These are phyloP conservation scores for Fibroporia radiculosa DNA, from an alignment of 768 basidiomycete species.

Conservation along the genomic window DNA sequence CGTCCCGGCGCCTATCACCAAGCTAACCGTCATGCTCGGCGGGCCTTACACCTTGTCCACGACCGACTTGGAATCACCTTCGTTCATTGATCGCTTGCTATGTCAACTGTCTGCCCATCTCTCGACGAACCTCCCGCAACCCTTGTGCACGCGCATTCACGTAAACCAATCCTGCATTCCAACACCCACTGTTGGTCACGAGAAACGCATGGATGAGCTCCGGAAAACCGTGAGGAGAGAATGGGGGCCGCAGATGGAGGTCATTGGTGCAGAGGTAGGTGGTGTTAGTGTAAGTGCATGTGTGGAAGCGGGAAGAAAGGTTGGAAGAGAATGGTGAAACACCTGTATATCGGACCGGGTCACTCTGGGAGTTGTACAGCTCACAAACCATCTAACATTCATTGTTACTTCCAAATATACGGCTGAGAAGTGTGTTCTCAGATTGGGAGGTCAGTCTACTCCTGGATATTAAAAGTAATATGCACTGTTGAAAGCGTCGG, in stretches of 20 bases:
- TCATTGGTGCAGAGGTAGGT: constrained; percentile 79
- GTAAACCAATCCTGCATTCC: constrained; percentile 71
- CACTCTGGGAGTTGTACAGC: background rate
- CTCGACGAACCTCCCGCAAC: constrained; percentile 34
- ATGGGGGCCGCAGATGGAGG: constrained; percentile 44
- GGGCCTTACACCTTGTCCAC: constrained; percentile 47
- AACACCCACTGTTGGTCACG: constrained; percentile 64
- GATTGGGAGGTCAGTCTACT: no score
- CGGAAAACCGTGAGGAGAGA: constrained; percentile 29
- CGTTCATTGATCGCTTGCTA: constrained; percentile 21
- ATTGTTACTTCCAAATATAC: background rate
- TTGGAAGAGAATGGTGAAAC: constrained; percentile 13
- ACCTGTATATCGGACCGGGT: background rate
- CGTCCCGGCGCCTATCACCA: constrained; percentile 40
- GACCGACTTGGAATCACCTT: constrained; percentile 36
- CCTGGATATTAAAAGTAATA: background rate
- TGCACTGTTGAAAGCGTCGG: background rate
- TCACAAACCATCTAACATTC: background rate
- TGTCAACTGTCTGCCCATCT: constrained; percentile 21
- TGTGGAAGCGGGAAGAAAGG: constrained; percentile 62
- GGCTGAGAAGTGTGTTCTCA: background rate
- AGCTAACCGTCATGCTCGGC: constrained; percentile 87
- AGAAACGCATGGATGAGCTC: constrained; percentile 58
- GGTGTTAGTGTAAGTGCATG: constrained; percentile 88
- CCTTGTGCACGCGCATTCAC: constrained; percentile 45